A percentile compares a stretch with the other conserved stretches of the same genome.
These are phyloP conservation scores for Leccinellum luteum DNA, from an alignment of 768 basidiomycete genomes.

Conservation along the genomic window DNA sequence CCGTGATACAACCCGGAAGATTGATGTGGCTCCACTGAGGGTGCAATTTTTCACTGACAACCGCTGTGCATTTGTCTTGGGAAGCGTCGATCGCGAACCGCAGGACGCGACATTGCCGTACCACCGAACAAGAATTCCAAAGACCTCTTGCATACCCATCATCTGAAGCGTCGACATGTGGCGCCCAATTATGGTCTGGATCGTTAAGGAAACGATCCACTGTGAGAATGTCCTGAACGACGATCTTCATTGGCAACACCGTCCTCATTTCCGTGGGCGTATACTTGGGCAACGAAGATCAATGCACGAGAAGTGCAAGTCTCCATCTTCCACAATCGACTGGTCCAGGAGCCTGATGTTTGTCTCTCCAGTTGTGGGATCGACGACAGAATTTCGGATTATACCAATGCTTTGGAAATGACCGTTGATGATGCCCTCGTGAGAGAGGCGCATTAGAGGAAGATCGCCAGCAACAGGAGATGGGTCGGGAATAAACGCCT, in stretches of 20 bases:
- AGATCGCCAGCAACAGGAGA: background rate
- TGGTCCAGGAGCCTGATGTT: background rate
- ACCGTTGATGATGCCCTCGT: background rate
- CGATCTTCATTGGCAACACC: background rate
- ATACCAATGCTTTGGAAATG: background rate
- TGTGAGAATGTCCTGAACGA: background rate
- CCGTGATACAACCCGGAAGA: background rate
- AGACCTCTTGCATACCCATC: slow-evolving; percentile 1
- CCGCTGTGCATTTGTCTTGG: background rate
- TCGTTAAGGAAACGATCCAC: background rate
- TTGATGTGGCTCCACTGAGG: background rate
- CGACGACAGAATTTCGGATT: slow-evolving; percentile 1
- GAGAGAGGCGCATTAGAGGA: background rate
- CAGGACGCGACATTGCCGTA: background rate
- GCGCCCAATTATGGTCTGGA: fast-evolving
- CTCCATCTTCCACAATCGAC: background rate
- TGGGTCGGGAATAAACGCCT: background rate
- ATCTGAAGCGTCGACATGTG: background rate
- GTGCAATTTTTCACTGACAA: background rate
- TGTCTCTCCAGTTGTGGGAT: background rate
- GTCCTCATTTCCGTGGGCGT: background rate
- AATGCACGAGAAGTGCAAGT: background rate
- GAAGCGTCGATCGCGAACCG: background rate
- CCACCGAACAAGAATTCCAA: background rate
- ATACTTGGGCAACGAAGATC: background rate